Evolutionary conservation across 805 yeast genomes (phyloP).

Genomic region (Kazachstania martiniae): DNA sequence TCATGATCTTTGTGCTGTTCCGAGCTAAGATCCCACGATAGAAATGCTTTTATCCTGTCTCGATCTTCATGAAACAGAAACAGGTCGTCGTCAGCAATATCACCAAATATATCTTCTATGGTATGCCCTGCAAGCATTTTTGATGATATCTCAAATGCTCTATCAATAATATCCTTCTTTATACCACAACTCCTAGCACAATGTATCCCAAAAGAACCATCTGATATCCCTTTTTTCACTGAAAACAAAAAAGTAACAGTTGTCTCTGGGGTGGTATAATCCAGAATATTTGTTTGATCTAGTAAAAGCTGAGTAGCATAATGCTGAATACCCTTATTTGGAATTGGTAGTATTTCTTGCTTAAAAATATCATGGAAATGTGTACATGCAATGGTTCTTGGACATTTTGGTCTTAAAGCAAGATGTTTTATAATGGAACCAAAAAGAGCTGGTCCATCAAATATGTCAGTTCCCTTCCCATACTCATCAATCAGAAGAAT

Average conservation of each 20-base stretch:
- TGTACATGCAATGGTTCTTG: conserved; percentile 30
- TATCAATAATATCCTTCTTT: conserved; percentile 18
- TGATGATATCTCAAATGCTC: conserved; percentile 25
- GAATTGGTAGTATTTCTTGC: conserved; percentile 13
- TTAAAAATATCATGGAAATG: conserved; percentile 36
- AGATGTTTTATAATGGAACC: conserved; percentile 30
- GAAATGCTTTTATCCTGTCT: conserved; percentile 15
- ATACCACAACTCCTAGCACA: conserved; percentile 35
- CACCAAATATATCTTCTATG: conserved; percentile 11
- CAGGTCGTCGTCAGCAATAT: conserved; percentile 11
- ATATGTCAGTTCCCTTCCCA: conserved; percentile 42
- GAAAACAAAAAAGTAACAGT: conserved; percentile 25
- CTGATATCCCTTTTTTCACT: conserved; percentile 25
- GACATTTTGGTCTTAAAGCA: conserved; percentile 6
- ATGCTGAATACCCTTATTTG: conserved; percentile 18
- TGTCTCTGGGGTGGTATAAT: too few relatives aligned
- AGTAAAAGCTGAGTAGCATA: conserved; percentile 29
- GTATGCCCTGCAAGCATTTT: conserved; percentile 12
- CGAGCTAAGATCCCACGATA: conserved; percentile 23
- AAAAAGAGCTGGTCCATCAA: conserved; percentile 37
- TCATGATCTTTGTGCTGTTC: too few relatives aligned
- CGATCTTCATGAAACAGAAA: conserved; percentile 9
- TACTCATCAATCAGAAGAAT: conserved; percentile 42
- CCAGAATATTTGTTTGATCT: background rate
- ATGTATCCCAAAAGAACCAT: conserved; percentile 29